Conservation (phyloP, 495 filamentous ascomycete species). For the Podospora pseudoanserina region DNA sequence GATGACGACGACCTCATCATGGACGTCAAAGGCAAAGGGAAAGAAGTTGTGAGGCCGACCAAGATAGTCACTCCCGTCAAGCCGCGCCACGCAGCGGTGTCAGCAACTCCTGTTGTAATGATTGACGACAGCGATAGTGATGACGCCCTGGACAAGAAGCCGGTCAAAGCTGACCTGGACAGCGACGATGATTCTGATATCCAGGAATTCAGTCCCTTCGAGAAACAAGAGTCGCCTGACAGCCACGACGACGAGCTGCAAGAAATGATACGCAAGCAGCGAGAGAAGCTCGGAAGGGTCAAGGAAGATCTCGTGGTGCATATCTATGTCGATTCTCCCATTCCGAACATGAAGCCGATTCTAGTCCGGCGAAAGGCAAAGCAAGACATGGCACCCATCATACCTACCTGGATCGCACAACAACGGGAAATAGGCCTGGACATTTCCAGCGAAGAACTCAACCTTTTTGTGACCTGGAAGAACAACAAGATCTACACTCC, state of each 20-base stretch:
- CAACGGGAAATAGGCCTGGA: constrained; percentile 7
- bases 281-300: constrained; percentile 19
- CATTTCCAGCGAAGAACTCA: constrained; percentile 17
- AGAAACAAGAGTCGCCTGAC: background rate
- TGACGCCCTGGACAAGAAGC: background rate
- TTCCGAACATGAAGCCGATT: constrained; percentile 17
- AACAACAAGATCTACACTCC: constrained; percentile 67
- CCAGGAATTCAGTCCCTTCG: background rate
- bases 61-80: constrained; percentile 9
- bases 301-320: constrained; percentile 1
- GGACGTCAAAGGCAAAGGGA: constrained; percentile 34
- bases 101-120: constrained; percentile 2
- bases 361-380: constrained; percentile 15
- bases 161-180: background rate
- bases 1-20: constrained; percentile 27
- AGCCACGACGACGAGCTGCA: constrained; percentile 3
- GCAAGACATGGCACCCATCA: constrained; percentile 21
- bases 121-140: constrained; percentile 10
- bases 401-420: constrained; percentile 19
- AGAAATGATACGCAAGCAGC: constrained; percentile 64
- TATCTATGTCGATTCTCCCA: constrained; percentile 18
- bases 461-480: constrained; percentile 76
- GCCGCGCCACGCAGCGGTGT: background rate
- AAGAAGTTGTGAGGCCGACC: constrained; percentile 21
- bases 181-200: background rate